Percentiles rank a stretch among this genome's conserved stretches.
Conservation (phyloP, 768 basidiomycete species). For the Postia placenta region DNA sequence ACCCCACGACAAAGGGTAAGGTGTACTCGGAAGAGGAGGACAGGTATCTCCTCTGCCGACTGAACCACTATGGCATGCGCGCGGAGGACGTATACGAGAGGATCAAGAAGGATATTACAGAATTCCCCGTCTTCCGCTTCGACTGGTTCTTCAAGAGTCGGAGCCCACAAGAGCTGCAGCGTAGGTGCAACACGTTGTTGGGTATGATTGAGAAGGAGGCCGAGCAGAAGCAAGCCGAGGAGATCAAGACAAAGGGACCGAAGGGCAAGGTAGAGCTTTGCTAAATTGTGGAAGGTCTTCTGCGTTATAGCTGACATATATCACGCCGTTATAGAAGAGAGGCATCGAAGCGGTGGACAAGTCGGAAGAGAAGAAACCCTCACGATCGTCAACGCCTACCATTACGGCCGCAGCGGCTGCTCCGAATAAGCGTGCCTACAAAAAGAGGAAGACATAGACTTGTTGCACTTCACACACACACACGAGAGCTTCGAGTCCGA, state of each 20-base stretch:
- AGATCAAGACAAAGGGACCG: conserved; percentile 51
- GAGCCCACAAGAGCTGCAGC: conserved; percentile 80
- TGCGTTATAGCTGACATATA: neutral
- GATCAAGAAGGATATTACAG: conserved; percentile 94
- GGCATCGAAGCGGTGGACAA: conserved; percentile 62
- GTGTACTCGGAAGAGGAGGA: conserved; percentile 97
- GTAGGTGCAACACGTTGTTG: conserved; percentile 82
- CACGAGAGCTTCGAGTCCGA: neutral
- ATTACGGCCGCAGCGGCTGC: conserved; percentile 36
- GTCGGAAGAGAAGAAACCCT: conserved; percentile 38
- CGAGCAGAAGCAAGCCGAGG: conserved; percentile 56
- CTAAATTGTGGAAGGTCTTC: neutral
- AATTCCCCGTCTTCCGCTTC: conserved; percentile 95
- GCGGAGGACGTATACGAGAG: conserved; percentile 87
- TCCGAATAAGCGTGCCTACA: conserved; percentile 50
- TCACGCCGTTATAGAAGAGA: conserved; percentile 46
- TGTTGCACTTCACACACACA: too few species aligned
- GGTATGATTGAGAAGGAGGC: conserved; percentile 93
- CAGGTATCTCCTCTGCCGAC: conserved; percentile 84
- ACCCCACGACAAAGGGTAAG: conserved; percentile 94
- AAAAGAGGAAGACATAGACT: conserved; percentile 61
- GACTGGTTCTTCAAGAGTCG: conserved; percentile 98
- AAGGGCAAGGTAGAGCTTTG: conserved; percentile 43
- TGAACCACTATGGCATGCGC: conserved; percentile 88
- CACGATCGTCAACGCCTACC: conserved; percentile 57